Conservation (phyloP, 768 basidiomycete species). For the Boletus insuetus region DNA sequence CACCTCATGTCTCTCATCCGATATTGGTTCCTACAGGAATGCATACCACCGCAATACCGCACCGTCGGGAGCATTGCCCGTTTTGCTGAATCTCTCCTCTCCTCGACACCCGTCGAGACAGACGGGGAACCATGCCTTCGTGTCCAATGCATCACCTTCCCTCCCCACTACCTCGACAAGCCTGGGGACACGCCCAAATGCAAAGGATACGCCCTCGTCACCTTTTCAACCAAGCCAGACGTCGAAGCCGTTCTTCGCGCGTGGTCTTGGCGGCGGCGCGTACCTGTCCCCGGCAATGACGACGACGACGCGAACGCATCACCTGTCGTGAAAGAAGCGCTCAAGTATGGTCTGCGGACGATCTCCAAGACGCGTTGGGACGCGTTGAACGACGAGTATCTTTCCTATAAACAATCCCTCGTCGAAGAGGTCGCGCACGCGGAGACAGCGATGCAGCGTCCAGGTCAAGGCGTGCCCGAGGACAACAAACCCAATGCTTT, state of each 20-base stretch:
- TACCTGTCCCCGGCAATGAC: background rate
- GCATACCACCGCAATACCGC: constrained; percentile 56
- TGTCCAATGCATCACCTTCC: constrained; percentile 56
- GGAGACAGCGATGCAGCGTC: background rate
- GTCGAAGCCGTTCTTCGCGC: constrained; percentile 39
- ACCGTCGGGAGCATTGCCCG: constrained; percentile 46
- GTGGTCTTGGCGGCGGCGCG: constrained; percentile 55
- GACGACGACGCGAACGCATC: background rate
- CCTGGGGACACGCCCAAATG: constrained; percentile 52
- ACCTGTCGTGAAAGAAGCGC: constrained; percentile 40
- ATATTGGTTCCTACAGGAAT: constrained; percentile 49
- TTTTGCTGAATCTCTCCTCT: constrained; percentile 42
- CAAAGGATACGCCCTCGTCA: constrained; percentile 77
- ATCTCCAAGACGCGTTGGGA: constrained; percentile 63
- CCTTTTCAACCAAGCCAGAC: constrained; percentile 42
- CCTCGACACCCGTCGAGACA: background rate
- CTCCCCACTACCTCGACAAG: constrained; percentile 62
- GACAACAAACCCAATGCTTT: background rate
- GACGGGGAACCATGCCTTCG: constrained; percentile 9
- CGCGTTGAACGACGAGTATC: constrained; percentile 63
- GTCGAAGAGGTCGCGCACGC: constrained; percentile 41
- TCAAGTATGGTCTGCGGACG: constrained; percentile 57
- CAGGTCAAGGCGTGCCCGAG: background rate
- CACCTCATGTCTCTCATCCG: background rate
- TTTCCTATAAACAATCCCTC: constrained; percentile 56